Evolutionary conservation across 345 rosid genomes (phyloP).

Genomic region (Brassica napus): Da-Ae NC_063446.1:63031501-63032000

Average conservation of each 20-base stretch:
- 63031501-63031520: not conserved
- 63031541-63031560: conserved; percentile 32
- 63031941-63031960: too few species aligned
- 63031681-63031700: conserved; percentile 20
- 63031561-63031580: conserved; percentile 20
- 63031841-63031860: not conserved
- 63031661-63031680: conserved; percentile 24
- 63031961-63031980: too few species aligned
- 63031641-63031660: not conserved
- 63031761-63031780: not conserved
- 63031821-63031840: not conserved
- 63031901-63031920: too few species aligned
- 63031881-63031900: too few species aligned
- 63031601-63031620: conserved; percentile 1
- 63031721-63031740: not conserved
- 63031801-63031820: not conserved
- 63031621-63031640: conserved; percentile 5
- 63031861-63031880: not conserved
- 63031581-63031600: not conserved
- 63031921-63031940: too few species aligned
- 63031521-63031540: conserved; percentile 24
- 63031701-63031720: not conserved
- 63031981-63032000: too few species aligned
- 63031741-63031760: not conserved
- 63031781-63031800: not conserved